Conservation (phyloP, 768 basidiomycete species). For the Epithele typhae region DNA sequence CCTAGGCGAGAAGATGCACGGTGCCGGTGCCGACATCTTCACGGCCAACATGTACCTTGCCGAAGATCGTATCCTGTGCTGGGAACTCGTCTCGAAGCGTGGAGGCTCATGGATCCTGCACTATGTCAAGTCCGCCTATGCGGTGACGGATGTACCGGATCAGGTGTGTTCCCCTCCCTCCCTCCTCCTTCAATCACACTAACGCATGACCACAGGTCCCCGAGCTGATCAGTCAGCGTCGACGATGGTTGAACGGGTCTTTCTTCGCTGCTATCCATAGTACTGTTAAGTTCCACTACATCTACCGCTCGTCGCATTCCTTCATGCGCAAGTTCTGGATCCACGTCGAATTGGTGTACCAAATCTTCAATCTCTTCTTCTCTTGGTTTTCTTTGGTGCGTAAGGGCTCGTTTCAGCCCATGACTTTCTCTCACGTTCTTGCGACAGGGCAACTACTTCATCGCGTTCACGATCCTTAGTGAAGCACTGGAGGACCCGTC, state of each 20-base stretch:
- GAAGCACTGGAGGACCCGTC: slow-evolving; percentile 65
- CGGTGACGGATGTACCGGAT: slow-evolving; percentile 90
- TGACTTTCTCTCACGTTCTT: not conserved
- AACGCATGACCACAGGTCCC: slow-evolving; percentile 53
- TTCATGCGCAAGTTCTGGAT: slow-evolving; percentile 89
- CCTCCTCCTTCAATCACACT: not conserved
- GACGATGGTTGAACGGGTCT: slow-evolving; percentile 96
- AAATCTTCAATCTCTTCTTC: slow-evolving; percentile 86
- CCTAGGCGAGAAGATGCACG: slow-evolving; percentile 93
- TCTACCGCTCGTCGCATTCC: slow-evolving; percentile 86
- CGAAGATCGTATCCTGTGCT: slow-evolving; percentile 92
- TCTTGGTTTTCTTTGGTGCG: slow-evolving; percentile 84
- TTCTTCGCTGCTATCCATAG: slow-evolving; percentile 97
- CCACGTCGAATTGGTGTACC: slow-evolving; percentile 91
- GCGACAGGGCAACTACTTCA: slow-evolving; percentile 78
- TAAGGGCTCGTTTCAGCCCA: not conserved
- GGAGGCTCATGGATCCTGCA: slow-evolving; percentile 88
- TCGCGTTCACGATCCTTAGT: slow-evolving; percentile 78
- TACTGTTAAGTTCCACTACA: slow-evolving; percentile 89
- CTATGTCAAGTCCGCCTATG: slow-evolving; percentile 94
- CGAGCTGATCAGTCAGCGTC: slow-evolving; percentile 90
- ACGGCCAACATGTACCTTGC: slow-evolving; percentile 97
- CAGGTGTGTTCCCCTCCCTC: slow-evolving; percentile 40
- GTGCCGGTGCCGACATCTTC: slow-evolving; percentile 84
- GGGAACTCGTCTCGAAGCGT: slow-evolving; percentile 96